phyloP scores from a whole-genome alignment of 78 protist species.

The Dictyostelium firmibasis region DNA sequence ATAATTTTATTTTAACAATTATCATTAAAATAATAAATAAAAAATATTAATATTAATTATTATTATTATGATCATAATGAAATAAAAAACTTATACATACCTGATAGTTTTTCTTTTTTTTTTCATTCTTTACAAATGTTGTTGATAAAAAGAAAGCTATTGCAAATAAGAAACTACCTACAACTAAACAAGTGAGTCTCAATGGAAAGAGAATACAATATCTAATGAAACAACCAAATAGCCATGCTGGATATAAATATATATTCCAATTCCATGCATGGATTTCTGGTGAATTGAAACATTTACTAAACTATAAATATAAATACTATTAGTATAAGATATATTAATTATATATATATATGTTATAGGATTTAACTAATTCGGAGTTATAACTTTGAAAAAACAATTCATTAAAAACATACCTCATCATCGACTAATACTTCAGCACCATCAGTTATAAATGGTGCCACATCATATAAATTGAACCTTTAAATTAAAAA shows the following conservation, averaged over 20 bases:
- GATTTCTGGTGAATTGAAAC: constrained; percentile 56
- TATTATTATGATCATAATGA: neutral
- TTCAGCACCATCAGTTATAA: constrained; percentile 53
- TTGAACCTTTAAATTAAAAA: constrained; percentile 30
- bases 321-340: too few relatives aligned
- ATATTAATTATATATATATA: too few relatives aligned
- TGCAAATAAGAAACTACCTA: constrained; percentile 17
- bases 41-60: neutral
- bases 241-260: constrained; percentile 85
- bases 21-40: neutral
- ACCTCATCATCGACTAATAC: constrained; percentile 76
- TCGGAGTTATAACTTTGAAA: too few relatives aligned
- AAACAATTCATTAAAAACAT: neutral
- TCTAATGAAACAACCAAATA: constrained; percentile 83
- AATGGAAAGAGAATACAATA: constrained; percentile 84
- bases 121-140: constrained; percentile 40
- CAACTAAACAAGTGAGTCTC: constrained; percentile 52
- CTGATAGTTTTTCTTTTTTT: constrained; percentile 37
- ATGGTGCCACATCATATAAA: constrained; percentile 73
- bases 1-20: too few relatives aligned
- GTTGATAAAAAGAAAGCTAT: constrained; percentile 12
- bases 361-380: too few relatives aligned
- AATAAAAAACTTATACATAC: neutral
- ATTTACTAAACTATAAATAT: constrained; percentile 51
- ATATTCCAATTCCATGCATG: constrained; percentile 89